Base-by-base conservation (phyloP, 495 filamentous ascomycete genomes). In the Margaritispora aquatica region DNA sequence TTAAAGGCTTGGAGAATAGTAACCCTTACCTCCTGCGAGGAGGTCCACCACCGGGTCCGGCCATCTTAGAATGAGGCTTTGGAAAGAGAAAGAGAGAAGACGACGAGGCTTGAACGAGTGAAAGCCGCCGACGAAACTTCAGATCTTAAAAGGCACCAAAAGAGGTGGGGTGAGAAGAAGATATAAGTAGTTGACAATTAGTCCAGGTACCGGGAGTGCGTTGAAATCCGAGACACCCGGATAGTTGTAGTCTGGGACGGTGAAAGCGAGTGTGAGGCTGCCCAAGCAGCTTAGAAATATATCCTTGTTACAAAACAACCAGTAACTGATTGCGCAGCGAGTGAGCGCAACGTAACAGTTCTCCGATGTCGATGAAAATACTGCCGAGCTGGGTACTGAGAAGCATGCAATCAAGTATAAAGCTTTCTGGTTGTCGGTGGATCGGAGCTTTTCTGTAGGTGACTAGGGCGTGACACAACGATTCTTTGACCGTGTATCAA, bases 11-110 rank as follows among this genome's bases (percentile, higher is more conserved):
- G 63, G 19, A 17, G 62, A 58, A 24, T 54, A 19, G 51, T 65
- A 66, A 59, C 62, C 74, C 72, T 63, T 66, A 76, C 79, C 79
- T 88, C 69, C 85, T 77, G 68, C 85, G 75, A 57, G 84, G 84
- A 71, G 85, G 85, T 74, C 85, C 85, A 76, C 85, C 85, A 69
- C 85, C 85, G 62, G 83, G 83, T 70, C 85, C 84, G 71, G 85
- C 84, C 85, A 88, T 88, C 77, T 71, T 20, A 38, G 38, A 52
- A 15, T 24, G 19, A 38, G 51, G 49, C 54, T 26, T 24, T 38
- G 31, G 56, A 19, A 31, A 22, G 31, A 59, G 31, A 46, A 53
- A 26, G 49, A 46, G 11, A 59, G 61, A 59, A 63, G 51, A 57
- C 61, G 59, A 52, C 58, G 59, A 57, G 57, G 63, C 63, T 61